phyloP scores from a whole-genome alignment of 371 early-diverging fungal species.

The Haplosporangium sp. region DNA sequence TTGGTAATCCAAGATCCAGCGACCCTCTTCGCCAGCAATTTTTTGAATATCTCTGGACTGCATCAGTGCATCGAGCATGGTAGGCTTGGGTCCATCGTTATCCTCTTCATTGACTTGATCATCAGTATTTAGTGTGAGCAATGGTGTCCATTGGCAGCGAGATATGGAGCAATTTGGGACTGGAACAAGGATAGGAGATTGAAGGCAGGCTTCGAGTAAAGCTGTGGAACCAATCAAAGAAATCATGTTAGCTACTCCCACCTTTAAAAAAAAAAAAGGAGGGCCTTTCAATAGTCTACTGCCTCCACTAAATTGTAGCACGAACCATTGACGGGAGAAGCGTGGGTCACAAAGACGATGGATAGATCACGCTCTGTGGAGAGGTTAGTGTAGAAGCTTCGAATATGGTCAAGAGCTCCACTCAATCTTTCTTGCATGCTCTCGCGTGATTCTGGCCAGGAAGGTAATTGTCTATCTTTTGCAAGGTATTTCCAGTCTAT shows the following conservation, averaged over 20 bases:
- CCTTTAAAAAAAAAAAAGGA: background rate
- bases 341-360: constrained; percentile 50
- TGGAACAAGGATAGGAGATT: constrained; percentile 44
- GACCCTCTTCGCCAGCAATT: constrained; percentile 28
- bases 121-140: background rate
- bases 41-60: constrained; percentile 17
- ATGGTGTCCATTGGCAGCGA: constrained; percentile 45
- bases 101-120: background rate
- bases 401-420: constrained; percentile 20
- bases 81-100: background rate
- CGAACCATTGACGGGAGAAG: constrained; percentile 54
- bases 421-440: constrained; percentile 45
- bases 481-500: constrained; percentile 55
- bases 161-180: constrained; percentile 51
- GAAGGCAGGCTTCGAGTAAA: constrained; percentile 41
- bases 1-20: constrained; percentile 45
- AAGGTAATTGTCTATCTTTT: constrained; percentile 21
- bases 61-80: constrained; percentile 10
- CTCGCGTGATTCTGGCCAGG: constrained; percentile 50
- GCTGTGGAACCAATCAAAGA: constrained; percentile 13
- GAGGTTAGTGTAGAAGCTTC: constrained; percentile 15
- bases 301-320: background rate
- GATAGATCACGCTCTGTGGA: constrained; percentile 29
- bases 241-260: too few relatives aligned
- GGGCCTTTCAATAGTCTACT: background rate